Percentiles rank a stretch among this genome's conserved stretches.
Evolutionary conservation across 2,329 filamentous ascomycete species (phyloP).

Genomic region (Aspergillus sp.): DNA sequence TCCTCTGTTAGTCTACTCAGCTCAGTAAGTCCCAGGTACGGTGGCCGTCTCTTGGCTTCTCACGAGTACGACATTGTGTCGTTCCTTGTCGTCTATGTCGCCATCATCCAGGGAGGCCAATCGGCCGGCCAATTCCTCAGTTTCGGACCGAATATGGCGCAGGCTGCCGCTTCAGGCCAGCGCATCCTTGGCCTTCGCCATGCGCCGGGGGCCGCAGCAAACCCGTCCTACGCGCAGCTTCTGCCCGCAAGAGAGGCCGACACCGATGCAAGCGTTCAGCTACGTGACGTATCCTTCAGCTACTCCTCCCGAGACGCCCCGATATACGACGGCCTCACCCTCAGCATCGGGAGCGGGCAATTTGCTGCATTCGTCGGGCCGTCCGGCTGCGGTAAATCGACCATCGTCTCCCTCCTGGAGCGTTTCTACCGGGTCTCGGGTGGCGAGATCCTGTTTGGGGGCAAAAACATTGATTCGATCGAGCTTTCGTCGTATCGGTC

Average conservation of each 20-base stretch:
- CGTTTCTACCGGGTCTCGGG: conserved; percentile 68
- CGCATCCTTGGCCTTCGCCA: conserved; percentile 34
- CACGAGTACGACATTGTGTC: conserved; percentile 48
- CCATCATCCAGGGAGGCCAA: conserved; percentile 67
- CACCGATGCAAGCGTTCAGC: not conserved
- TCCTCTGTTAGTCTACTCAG: not conserved
- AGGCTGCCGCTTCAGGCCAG: conserved; percentile 37
- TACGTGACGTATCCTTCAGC: not conserved
- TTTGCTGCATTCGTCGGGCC: conserved; percentile 58
- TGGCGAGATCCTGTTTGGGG: conserved; percentile 66
- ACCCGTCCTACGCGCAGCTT: too few relatives aligned
- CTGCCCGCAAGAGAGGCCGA: not conserved
- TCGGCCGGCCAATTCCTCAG: conserved; percentile 66
- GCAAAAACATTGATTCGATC: conserved; percentile 57
- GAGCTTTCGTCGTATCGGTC: conserved; percentile 63
- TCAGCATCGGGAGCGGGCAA: conserved; percentile 46
- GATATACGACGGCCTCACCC: not conserved
- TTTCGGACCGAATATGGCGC: conserved; percentile 58
- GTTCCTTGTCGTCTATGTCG: conserved; percentile 63
- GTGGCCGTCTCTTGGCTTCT: conserved; percentile 56
- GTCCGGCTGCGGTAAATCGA: conserved; percentile 64
- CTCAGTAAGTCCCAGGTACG: conserved; percentile 52
- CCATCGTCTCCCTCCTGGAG: conserved; percentile 61
- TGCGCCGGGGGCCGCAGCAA: too few relatives aligned
- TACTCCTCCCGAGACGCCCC: not conserved